These are phyloP conservation scores for Trypanosoma cruzi DNA, from an alignment of 208 protist species.

Conservation along the genomic window DNA sequence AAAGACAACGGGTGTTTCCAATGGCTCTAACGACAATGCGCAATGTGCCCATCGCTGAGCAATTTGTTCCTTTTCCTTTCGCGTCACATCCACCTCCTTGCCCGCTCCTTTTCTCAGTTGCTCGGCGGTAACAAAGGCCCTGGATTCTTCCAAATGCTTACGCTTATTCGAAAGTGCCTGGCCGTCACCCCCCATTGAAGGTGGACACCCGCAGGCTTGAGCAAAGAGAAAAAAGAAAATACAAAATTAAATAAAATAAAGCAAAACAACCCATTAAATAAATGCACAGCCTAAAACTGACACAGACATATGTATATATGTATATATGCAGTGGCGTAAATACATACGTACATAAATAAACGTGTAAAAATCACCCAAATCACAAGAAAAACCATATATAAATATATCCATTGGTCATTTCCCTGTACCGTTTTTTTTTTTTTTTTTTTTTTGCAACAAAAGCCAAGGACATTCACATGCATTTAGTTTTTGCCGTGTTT, in stretches of 20 bases:
- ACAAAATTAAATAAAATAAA: slow-evolving; percentile 10
- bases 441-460: not conserved
- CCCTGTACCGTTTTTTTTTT: not conserved
- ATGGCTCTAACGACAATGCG: slow-evolving; percentile 47
- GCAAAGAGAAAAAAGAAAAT: not conserved
- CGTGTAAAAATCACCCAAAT: no score
- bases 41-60: slow-evolving; percentile 62
- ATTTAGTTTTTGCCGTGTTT: slow-evolving; percentile 1
- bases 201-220: not conserved
- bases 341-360: not conserved
- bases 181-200: slow-evolving; percentile 75
- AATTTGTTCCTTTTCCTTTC: slow-evolving; percentile 27
- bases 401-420: not conserved
- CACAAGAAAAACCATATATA: no score
- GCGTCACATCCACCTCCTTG: slow-evolving; percentile 21
- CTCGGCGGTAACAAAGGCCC: slow-evolving; percentile 37
- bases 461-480: not conserved
- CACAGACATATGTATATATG: no score
- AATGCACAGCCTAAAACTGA: not conserved
- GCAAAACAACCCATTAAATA: slow-evolving; percentile 10
- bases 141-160: slow-evolving; percentile 52
- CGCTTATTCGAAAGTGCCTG: slow-evolving; percentile 83
- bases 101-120: slow-evolving; percentile 23
- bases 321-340: no score
- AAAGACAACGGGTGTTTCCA: slow-evolving; percentile 66